Evolutionary conservation across 2,329 filamentous ascomycete species (phyloP), one percentile per base, ranked within the genome.

Genomic region (Myotisia sp.): DNA sequence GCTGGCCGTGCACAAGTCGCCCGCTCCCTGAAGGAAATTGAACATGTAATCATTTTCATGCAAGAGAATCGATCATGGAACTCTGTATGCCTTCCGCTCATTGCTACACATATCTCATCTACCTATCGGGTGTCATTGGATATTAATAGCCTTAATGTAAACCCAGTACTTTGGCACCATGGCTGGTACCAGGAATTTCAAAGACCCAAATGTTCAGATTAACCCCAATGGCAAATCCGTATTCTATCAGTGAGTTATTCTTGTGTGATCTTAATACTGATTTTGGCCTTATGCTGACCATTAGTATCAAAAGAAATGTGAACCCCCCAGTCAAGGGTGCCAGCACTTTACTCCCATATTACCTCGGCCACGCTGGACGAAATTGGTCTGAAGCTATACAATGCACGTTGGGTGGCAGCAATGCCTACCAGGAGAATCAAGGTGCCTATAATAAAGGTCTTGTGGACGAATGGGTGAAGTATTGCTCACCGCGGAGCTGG

Each of bases 1-100:
- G 28, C 22, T 21, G 18, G 22, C 10, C n/a, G n/a, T 3, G 29
- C 18, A 7, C 44, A 46, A 18, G 43, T 39, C 3, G 61, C 55
- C 4, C 57, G 54, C 2, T 63, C 62, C 5, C 51, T 68, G 21
- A 56, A 55, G 17, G 67, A 70, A 37, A 66, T 71, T 37, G 58
- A 71, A 16, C 68, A 72, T 65, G 67, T 71, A 18, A 60, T 71
- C 7, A 60, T 71, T 7, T 71, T 71, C 50, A 71, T 71, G 67
- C 67, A 70, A 45, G 65, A 64, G 41, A 64, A 64, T 36, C 48
- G 61, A 26, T 52, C 56, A 20, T 59, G 53, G 45, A 55, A 59
- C 30, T 52, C 46, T 22, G 56, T 56, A 51, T 27, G 49, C 21
- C 12, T 9, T 10, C 16, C 13, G 3, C 16, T 23, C 9, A 8